These are phyloP conservation scores for Corinectria fuckeliana DNA, from an alignment of 2,329 filamentous ascomycete genomes.

Conservation along the genomic window DNA sequence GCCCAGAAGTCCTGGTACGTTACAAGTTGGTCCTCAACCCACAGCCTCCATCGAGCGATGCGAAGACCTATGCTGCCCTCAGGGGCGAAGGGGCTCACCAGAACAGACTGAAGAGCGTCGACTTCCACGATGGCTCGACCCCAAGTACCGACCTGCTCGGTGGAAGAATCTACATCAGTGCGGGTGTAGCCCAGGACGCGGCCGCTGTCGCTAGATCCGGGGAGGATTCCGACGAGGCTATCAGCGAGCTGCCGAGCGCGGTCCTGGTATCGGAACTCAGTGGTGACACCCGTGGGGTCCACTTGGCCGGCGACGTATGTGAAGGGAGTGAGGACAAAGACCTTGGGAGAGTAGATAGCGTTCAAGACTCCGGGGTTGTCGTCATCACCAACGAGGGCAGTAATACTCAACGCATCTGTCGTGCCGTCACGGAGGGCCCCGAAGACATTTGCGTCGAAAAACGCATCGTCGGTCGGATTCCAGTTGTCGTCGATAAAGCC, in stretches of 20 bases:
- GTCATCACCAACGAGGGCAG: constrained; percentile 14
- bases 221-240: constrained; percentile 7
- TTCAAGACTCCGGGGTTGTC: constrained; percentile 11
- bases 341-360: constrained; percentile 15
- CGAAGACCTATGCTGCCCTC: background rate
- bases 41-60: constrained; percentile 27
- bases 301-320: background rate
- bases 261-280: constrained; percentile 6
- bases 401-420: constrained; percentile 2
- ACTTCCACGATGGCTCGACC: constrained; percentile 25
- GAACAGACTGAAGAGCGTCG: constrained; percentile 15
- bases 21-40: constrained; percentile 28
- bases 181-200: constrained; percentile 21
- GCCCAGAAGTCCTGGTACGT: constrained; percentile 21
- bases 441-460: constrained; percentile 13
- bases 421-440: constrained; percentile 22
- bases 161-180: constrained; percentile 3
- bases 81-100: background rate
- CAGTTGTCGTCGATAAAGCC: constrained; percentile 17
- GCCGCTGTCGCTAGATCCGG: constrained; percentile 14
- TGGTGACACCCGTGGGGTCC: background rate
- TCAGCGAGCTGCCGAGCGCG: constrained; percentile 12
- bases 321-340: constrained; percentile 28
- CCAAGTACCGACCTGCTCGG: background rate
- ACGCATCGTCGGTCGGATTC: background rate